Evolutionary conservation across 2,329 filamentous ascomycete species (phyloP).

Genomic region (Drechslerella stenobrocha): DNA sequence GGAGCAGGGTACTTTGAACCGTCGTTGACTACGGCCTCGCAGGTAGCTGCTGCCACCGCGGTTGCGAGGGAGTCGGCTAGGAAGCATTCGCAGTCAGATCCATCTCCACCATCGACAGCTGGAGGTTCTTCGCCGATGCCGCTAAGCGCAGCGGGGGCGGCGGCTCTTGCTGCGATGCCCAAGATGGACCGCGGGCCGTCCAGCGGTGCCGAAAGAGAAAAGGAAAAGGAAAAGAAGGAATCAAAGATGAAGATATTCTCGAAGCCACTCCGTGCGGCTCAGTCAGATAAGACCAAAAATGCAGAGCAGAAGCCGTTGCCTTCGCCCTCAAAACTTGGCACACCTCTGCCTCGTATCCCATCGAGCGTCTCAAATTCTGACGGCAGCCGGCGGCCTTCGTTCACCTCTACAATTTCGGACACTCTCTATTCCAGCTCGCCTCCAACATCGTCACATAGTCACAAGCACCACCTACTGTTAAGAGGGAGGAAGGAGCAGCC

Average conservation of each 20-base stretch:
- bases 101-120: constrained; percentile 36
- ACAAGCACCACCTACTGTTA: constrained; percentile 68
- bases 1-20: constrained; percentile 67
- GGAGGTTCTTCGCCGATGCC: constrained; percentile 26
- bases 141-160: constrained; percentile 53
- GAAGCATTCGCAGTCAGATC: constrained; percentile 45
- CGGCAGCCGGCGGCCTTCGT: constrained; percentile 55
- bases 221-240: constrained; percentile 65
- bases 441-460: constrained; percentile 54
- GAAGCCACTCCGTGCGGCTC: constrained; percentile 58
- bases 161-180: constrained; percentile 69
- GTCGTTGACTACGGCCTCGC: constrained; percentile 62
- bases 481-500: constrained; percentile 61
- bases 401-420: constrained; percentile 58
- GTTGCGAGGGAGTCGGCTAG: constrained; percentile 41
- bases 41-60: constrained; percentile 55
- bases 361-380: constrained; percentile 30
- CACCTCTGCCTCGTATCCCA: constrained; percentile 35
- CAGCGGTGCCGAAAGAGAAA: constrained; percentile 55
- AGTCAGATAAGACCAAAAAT: constrained; percentile 46
- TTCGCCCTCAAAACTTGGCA: constrained; percentile 39
- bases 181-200: constrained; percentile 55
- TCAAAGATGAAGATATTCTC: constrained; percentile 71
- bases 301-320: constrained; percentile 47
- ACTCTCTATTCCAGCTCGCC: constrained; percentile 47